Conservation (phyloP, 1,139 yeast genomes). For the Spencermartinsiella ligniputridi region DNA sequence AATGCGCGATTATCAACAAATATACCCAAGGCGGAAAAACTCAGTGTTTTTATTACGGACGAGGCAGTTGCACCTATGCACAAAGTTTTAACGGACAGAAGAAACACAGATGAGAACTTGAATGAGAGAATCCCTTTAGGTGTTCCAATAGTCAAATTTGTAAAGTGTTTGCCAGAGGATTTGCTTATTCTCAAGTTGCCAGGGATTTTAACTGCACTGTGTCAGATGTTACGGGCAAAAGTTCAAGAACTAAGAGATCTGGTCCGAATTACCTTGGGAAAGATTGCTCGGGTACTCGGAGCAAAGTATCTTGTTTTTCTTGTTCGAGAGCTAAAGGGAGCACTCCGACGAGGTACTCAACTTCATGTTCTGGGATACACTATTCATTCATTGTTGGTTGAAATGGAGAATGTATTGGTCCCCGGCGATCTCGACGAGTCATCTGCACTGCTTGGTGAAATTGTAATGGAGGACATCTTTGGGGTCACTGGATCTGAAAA, state of each 20-base stretch:
- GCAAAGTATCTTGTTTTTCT: slow-evolving; percentile 69
- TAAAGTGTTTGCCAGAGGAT: slow-evolving; percentile 59
- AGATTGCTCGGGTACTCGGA: slow-evolving; percentile 62
- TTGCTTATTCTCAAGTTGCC: slow-evolving; percentile 61
- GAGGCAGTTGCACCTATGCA: slow-evolving; percentile 63
- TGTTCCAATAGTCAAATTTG: slow-evolving; percentile 71
- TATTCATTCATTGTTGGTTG: slow-evolving; percentile 64
- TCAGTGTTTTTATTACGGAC: slow-evolving; percentile 50
- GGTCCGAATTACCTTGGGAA: slow-evolving; percentile 70
- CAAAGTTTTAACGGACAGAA: slow-evolving; percentile 42
- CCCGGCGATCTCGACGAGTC: slow-evolving; percentile 79
- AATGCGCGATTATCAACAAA: slow-evolving; percentile 10
- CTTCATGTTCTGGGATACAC: slow-evolving; percentile 90
- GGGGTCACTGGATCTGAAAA: slow-evolving; percentile 94
- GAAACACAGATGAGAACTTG: slow-evolving; percentile 60
- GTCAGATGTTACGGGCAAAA: slow-evolving; percentile 83
- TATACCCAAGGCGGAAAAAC: slow-evolving; percentile 35
- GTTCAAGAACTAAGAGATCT: slow-evolving; percentile 88
- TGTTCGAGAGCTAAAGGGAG: slow-evolving; percentile 69
- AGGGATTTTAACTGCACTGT: slow-evolving; percentile 74
- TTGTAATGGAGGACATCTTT: slow-evolving; percentile 88
- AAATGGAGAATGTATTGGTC: slow-evolving; percentile 43
- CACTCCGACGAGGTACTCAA: slow-evolving; percentile 87
- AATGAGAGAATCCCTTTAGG: slow-evolving; percentile 73
- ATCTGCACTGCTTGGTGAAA: slow-evolving; percentile 54